phyloP scores from a whole-genome alignment of 345 rosid species.

The Hibiscus syriacus region DNA sequence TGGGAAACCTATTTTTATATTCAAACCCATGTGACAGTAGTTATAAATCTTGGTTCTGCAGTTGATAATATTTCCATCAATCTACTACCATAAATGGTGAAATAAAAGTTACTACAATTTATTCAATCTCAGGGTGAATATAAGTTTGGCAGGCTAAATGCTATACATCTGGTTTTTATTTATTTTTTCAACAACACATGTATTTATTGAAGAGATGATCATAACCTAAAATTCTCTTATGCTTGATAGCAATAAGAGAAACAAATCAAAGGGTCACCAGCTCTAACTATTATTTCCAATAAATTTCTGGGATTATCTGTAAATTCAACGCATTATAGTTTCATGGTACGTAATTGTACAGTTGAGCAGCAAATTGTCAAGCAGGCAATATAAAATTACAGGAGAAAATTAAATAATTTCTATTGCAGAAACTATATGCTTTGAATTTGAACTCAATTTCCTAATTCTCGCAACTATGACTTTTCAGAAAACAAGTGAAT shows the following conservation, averaged over 20 bases:
- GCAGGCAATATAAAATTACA: conserved; percentile 9
- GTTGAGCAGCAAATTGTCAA: conserved; percentile 17
- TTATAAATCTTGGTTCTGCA: background rate
- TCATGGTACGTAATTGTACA: conserved; percentile 25
- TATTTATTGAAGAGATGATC: too few species aligned
- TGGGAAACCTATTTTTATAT: too few species aligned
- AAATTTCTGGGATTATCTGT: conserved; percentile 8
- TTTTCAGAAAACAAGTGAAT: background rate
- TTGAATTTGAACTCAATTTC: background rate
- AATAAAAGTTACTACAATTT: too few species aligned
- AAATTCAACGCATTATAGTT: conserved; percentile 14
- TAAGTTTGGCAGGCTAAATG: too few species aligned
- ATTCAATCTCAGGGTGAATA: too few species aligned
- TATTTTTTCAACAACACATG: too few species aligned
- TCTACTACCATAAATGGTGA: too few species aligned
- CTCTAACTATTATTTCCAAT: background rate
- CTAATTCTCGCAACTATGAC: background rate
- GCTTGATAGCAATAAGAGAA: too few species aligned
- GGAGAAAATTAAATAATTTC: background rate
- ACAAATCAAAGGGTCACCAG: background rate
- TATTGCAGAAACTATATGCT: background rate
- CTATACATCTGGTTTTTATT: too few species aligned
- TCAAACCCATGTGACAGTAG: too few species aligned
- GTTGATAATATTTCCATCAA: background rate
- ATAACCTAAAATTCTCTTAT: too few species aligned